These are phyloP conservation scores for Thymus quinquecostatus DNA, from an alignment of 257 asterid species.

Conservation along the genomic window DNA sequence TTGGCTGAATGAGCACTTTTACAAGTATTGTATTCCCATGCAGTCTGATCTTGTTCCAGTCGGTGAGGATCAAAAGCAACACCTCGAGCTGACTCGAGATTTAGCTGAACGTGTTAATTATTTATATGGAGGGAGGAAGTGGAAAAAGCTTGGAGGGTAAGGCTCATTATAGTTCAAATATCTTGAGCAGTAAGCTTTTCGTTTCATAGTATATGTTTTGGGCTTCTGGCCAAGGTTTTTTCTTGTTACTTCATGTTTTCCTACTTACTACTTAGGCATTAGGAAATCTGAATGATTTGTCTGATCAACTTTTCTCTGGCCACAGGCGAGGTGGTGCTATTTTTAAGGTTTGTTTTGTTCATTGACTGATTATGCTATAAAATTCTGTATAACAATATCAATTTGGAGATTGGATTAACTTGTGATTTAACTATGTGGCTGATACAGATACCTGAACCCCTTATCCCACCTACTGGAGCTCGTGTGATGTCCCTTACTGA, in stretches of 20 bases:
- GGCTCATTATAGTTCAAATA: slow-evolving; percentile 29
- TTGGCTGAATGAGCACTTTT: slow-evolving; percentile 41
- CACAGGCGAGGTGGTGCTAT: slow-evolving; percentile 88
- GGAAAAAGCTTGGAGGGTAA: slow-evolving; percentile 99
- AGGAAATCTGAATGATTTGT: slow-evolving; percentile 41
- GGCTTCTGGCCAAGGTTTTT: slow-evolving; percentile 32
- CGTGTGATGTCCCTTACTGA: slow-evolving; percentile 99
- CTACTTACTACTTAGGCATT: slow-evolving; percentile 19
- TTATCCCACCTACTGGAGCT: slow-evolving; percentile 97
- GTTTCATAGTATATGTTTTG: slow-evolving; percentile 17
- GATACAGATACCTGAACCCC: slow-evolving; percentile 91
- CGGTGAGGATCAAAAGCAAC: slow-evolving; percentile 99
- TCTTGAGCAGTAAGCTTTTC: slow-evolving; percentile 7
- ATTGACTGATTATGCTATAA: slow-evolving; percentile 28
- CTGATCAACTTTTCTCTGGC: slow-evolving; percentile 40
- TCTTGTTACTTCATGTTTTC: slow-evolving; percentile 34
- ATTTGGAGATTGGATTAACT: slow-evolving; percentile 33
- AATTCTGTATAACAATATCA: slow-evolving; percentile 20
- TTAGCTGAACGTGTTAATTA: slow-evolving; percentile 89
- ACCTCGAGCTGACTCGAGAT: slow-evolving; percentile 92
- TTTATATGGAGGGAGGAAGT: slow-evolving; percentile 91
- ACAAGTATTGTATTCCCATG: slow-evolving; percentile 42
- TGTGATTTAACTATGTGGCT: slow-evolving; percentile 31
- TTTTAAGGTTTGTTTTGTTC: slow-evolving; percentile 71
- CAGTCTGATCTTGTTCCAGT: slow-evolving; percentile 99